Evolutionary conservation across 2,329 filamentous ascomycete genomes (phyloP).

Genomic region (Pseudomassariella vexata): DNA sequence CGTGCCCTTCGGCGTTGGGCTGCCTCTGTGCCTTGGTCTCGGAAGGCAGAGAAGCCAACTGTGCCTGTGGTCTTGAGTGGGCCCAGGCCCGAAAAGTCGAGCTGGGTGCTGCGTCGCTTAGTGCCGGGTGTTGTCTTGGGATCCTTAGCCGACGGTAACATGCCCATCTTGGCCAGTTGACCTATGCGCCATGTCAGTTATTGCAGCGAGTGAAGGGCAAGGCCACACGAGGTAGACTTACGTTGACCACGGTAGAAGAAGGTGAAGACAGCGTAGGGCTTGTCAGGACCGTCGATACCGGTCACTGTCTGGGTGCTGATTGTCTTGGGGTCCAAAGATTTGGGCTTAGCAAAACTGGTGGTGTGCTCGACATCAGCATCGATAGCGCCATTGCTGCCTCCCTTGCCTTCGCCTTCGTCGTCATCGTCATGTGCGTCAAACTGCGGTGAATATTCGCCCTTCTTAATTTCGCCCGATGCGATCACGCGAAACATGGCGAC

Average conservation of each 20-base stretch:
- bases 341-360: conserved; percentile 95
- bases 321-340: conserved; percentile 90
- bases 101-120: conserved; percentile 77
- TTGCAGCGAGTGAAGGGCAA: too few species aligned
- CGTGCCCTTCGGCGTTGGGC: conserved; percentile 51
- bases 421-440: conserved; percentile 97
- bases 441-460: conserved; percentile 95
- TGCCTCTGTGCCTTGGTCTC: conserved; percentile 58
- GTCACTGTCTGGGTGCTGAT: conserved; percentile 99
- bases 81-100: conserved; percentile 79
- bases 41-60: conserved; percentile 84
- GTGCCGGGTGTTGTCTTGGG: conserved; percentile 53
- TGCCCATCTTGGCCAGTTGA: conserved; percentile 95
- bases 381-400: conserved; percentile 52
- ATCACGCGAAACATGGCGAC: conserved; percentile 93
- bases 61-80: conserved; percentile 83
- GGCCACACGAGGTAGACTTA: too few species aligned
- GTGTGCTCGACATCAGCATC: conserved; percentile 91
- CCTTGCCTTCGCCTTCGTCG: conserved; percentile 38
- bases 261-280: conserved; percentile 93
- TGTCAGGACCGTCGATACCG: conserved; percentile 90
- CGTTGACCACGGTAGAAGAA: conserved; percentile 96
- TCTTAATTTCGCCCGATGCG: conserved; percentile 94
- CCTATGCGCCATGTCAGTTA: conserved; percentile 43
- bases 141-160: conserved; percentile 64